Evolutionary conservation across 192 early-diverging fungal genomes (phyloP), one percentile per base, ranked within the genome.

Genomic region (Geranomyces variabilis): DNA sequence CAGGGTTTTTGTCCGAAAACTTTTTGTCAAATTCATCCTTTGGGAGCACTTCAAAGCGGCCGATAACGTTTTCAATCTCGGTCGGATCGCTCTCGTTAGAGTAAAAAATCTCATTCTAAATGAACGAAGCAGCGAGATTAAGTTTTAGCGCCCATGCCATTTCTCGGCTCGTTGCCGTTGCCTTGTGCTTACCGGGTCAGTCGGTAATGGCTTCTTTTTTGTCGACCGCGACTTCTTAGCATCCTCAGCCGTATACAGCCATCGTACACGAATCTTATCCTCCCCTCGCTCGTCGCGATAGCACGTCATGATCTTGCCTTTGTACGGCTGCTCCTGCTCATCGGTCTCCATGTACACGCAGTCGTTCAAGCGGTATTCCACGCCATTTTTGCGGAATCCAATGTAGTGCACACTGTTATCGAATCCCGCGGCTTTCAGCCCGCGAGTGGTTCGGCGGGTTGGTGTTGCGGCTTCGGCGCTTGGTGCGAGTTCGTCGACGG

Each of bases 301-400:
- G 46, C 34, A 46, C 4, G 63, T 19, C 21, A 65, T 48, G 19
- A 65, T 47, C 36, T 46, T 65, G 19, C 24, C 63, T 22, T 65
- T 65, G 63, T 65, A 65, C n/a, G 63, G 63, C 34, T 65, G 24
- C 0, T 41, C 43, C 44, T 65, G 63, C 24, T 65, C 63, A n/a
- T 48, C 46, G 17, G 63, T 33, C 44, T 65, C 63, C 7, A 65
- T 15, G 21, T 43, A 46, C 7, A 65, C 24, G 44, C 63, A 65
- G 63, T 65, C 63, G 36, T 48, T 48, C 17, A 65, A 10, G 8
- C 43, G 34, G 63, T 65, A 65, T n/a, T 65, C 44, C 19, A 45
- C 43, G 10, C 63, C 63, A 12, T 47, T 30, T 26, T 65, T 65
- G 19, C 46, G 44, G 2, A 65, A 65, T 6, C 41, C 63, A 30